Percentiles rank a stretch among this genome's conserved stretches.
Conservation (phyloP, 257 asterid species). For the Solanum habrochaites region DNA sequence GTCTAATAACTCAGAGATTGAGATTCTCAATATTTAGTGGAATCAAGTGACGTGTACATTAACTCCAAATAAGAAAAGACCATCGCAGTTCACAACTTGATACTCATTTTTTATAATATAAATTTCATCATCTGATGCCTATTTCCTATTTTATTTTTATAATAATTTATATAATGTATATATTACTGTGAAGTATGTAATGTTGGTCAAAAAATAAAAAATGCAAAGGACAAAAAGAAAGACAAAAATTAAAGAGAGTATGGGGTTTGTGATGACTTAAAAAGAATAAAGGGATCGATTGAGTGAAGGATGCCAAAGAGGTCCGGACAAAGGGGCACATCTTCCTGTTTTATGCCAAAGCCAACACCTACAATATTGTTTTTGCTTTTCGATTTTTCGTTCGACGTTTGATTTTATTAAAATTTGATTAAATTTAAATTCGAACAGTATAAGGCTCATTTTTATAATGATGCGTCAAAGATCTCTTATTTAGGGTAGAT, state of each 20-base stretch:
- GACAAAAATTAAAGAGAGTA: not conserved
- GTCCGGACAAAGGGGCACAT: not conserved
- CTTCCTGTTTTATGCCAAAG: not conserved
- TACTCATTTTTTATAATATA: not conserved
- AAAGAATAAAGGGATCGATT: not conserved
- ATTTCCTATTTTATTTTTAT: not conserved
- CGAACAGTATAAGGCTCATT: not conserved
- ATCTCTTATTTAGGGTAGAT: not conserved
- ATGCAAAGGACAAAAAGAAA: not conserved
- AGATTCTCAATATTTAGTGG: constrained; percentile 15
- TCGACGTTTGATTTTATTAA: rapidly evolving
- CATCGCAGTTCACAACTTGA: constrained; percentile 19
- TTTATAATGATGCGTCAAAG: not conserved
- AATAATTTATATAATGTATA: not conserved
- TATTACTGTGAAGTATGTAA: not conserved
- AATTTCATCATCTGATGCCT: not conserved
- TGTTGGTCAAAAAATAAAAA: not conserved
- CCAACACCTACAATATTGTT: not conserved
- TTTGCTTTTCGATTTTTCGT: not conserved
- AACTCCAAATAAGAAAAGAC: constrained; percentile 25
- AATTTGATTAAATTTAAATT: not conserved
- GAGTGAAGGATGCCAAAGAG: constrained; percentile 4
- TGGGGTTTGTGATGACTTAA: not conserved
- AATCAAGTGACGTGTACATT: constrained; percentile 12
- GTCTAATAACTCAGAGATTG: constrained; percentile 6